Evolutionary conservation across 1,284 basidiomycete genomes (phyloP).

Genomic region (Anthracocystis walkeri): DNA sequence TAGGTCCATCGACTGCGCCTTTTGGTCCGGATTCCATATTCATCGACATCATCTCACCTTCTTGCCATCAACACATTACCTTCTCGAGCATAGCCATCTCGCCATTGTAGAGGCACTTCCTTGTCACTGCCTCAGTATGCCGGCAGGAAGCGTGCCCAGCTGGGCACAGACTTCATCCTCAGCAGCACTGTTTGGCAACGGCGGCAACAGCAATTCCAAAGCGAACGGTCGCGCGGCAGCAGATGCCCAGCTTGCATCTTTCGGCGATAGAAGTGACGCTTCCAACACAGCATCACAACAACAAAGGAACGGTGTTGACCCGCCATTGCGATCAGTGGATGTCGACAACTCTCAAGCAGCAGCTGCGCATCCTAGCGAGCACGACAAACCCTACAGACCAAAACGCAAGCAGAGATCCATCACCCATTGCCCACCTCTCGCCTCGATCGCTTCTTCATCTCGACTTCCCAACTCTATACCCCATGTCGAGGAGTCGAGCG

Average conservation of each 20-base stretch:
- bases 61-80: not conserved
- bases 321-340: not conserved
- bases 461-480: conserved; percentile 27
- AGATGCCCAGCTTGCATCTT: conserved; percentile 11
- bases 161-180: conserved; percentile 44
- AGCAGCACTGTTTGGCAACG: conserved; percentile 27
- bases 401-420: conserved; percentile 39
- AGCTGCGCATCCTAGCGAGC: not conserved
- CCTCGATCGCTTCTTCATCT: conserved; percentile 22
- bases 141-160: conserved; percentile 40
- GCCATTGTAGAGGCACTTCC: not conserved
- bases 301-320: not conserved
- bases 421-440: conserved; percentile 24
- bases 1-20: not conserved
- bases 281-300: conserved; percentile 7
- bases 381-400: conserved; percentile 30
- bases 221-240: conserved; percentile 15
- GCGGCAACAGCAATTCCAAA: conserved; percentile 16
- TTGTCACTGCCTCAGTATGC: conserved; percentile 9
- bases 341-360: not conserved
- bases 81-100: not conserved
- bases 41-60: not conserved
- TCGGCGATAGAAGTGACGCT: not conserved
- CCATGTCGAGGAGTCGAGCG: conserved; percentile 29
- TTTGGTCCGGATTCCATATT: not conserved